Base-by-base conservation (phyloP, 2,329 filamentous ascomycete species). In the Paraphaeosphaeria minitans region DNA sequence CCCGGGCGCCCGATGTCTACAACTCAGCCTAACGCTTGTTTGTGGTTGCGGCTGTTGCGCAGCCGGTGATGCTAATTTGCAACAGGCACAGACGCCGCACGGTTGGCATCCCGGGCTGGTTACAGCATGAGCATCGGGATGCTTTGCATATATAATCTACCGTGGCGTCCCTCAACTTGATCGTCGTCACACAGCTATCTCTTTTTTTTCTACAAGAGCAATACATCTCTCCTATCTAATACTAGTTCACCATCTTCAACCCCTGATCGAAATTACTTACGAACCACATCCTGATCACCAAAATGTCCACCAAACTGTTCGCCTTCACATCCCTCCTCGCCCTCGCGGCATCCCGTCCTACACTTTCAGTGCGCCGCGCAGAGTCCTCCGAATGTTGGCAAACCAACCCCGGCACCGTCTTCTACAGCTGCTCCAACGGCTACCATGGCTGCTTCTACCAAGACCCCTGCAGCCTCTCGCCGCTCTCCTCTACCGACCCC, bases 361-460 rank as follows among this genome's bases (percentile, higher is more conserved):
- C 50, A 53, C 22, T 53, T 5, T 31, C 37, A 10, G 22, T 19
- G 22, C 50, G 50, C 24, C 22, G 37, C 24, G 35, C 50, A 31
- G 50, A 42, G 31, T 22, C 22, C 35, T 43, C 50, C 35, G 50
- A 53, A 13, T 53, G 50, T 13, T 51, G 48, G 48, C 33, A 41
- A 41, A 33, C 41, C 14, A 41, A 29, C 14, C 42, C 57, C 24
- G 53, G 53, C 27, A 53, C 53, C 19, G 10, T 21, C 4, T 59
- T 56, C 45, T 59, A 55, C 56, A 54, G 41, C 27, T 59, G 57
- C 35, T 19, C 24, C 6, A 58, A 55, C 31, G 57, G 57, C 52
- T 59, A 59, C 53, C 24, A 47, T 3, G 57, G 57, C 37, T 59
- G 57, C 57, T 57, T 50, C 49, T n/a, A 43, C 33, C 27, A 42